Evolutionary conservation across 148 eudicot genomes (phyloP), one percentile per base, ranked within the genome.

Genomic region (Rhododendron mucronatum): DNA sequence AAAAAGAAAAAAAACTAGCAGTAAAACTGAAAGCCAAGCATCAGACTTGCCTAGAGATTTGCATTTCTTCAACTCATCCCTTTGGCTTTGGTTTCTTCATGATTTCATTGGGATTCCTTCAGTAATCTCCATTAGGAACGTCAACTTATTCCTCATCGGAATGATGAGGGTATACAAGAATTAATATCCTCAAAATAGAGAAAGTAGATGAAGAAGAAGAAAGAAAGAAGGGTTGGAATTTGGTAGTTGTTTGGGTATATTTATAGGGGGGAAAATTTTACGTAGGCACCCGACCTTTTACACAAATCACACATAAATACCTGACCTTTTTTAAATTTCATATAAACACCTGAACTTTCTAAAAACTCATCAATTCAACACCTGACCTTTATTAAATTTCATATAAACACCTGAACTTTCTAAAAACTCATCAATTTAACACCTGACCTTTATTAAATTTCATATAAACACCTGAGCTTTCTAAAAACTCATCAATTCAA

Each of bases 41-140:
- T 76, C 48, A 76, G 80, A 76, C 80, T 76, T 76, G 80, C 80
- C 80, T 76, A 41, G 80, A 76, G 80, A 76, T 47, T 7, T 37
- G 48, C 50, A 76, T 76, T 76, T 39, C 50, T 20, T 76, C 80
- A 76, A 39, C 28, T 76, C 80, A 76, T 76, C 80, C 80, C 80
- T 39, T 39, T 3, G 48, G 80, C 80, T 39, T 76, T 41, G 80
- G 80, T 76, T 20, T 7, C 50, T 9, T 76, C 80, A 39, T 76
- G 5, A 16, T 47, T 39, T 39, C 41, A 7, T 9, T 7, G 50
- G 80, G 80, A 39, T 41, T 76, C 26, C 80, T 71, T 71, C 76
- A 14, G 21, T 30, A 75, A 35, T 5, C 48, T 8, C 48, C 48
- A 8, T 39, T 37, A 41, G 50, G 47, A 39, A 76, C 45, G 37